These are phyloP conservation scores for Xylaria sp. DNA, from an alignment of 2,329 filamentous ascomycete species.

Conservation along the genomic window DNA sequence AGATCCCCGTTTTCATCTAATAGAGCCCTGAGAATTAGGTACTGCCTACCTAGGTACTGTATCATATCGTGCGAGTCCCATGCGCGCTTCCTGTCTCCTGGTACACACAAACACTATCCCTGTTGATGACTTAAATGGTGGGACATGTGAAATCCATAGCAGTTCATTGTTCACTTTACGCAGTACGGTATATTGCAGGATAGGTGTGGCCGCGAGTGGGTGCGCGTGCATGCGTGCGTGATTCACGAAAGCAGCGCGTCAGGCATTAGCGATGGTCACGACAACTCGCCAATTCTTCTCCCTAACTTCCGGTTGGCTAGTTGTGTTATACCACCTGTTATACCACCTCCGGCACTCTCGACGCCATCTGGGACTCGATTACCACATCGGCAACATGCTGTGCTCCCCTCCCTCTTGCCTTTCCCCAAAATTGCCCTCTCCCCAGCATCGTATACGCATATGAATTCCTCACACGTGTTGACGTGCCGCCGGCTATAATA, in stretches of 20 bases:
- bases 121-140: too few species aligned
- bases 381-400: slow-evolving; percentile 26
- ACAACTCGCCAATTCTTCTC: slow-evolving; percentile 30
- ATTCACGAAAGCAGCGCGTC: slow-evolving; percentile 10
- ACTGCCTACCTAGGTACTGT: too few species aligned
- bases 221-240: neutral
- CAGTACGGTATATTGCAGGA: neutral
- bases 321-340: neutral
- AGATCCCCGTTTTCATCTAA: too few species aligned
- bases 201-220: neutral
- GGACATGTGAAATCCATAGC: too few species aligned
- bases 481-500: slow-evolving; percentile 23
- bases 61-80: too few species aligned
- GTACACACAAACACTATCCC: too few species aligned
- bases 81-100: too few species aligned
- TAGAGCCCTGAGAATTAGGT: too few species aligned
- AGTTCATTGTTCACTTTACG: neutral
- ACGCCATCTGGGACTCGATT: slow-evolving; percentile 28
- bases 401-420: neutral
- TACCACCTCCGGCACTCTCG: neutral
- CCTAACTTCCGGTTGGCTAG: slow-evolving; percentile 19
- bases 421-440: neutral
- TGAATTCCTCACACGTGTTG: slow-evolving; percentile 37
- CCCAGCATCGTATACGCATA: slow-evolving; percentile 16
- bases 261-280: slow-evolving; percentile 5